Evolutionary conservation across 495 filamentous ascomycete genomes (phyloP), one percentile per base, ranked within the genome.

Genomic region (Talaromyces adpressus): DNA sequence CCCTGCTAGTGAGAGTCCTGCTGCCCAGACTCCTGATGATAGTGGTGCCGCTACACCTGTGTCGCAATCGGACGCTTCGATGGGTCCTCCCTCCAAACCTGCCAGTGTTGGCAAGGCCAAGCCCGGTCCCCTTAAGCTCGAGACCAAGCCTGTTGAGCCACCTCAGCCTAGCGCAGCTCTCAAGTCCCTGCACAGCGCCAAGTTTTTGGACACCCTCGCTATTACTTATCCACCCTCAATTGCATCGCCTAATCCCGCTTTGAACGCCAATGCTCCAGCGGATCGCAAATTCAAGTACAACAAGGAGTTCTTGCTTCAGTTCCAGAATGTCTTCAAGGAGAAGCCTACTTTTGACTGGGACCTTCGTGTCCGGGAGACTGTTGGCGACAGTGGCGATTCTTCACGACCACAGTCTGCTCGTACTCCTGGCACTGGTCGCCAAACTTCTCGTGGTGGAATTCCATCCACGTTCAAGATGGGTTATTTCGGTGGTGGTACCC

Each of bases 221-320:
- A 80, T 88, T 63, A 76, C 77, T 20, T 99, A 99, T 75, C 94
- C 94, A 11, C 73, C 84, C 2, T 86, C 87, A 29, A 86, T 97
- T 69, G 85, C 77, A 16, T 96, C 93, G 41, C 94, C 94, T 8
- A 97, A 97, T 71, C 90, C 93, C 6, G 89, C 93, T 7, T 77
- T 98, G 53, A 99, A 97, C 70, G 77, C 83, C 29, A 86, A 79
- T 54, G 87, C 89, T 18, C 82, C 89, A 4, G 84, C 81, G 62
- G 89, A 89, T 65, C 86, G 88, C 67, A 92, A 90, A 70, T 96
- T 96, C 82, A 91, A 93, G 70, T 99, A 99, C 77, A 91, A 97
- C 73, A 89, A 90, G 63, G 86, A 91, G 57, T 99, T 99, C 82
- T 79, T 99, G 75, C 81, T 98, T n/a, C 95, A 99, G 71, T 99